Evolutionary conservation across 768 basidiomycete species (phyloP).

Genomic region (Clavulina sp.): DNA sequence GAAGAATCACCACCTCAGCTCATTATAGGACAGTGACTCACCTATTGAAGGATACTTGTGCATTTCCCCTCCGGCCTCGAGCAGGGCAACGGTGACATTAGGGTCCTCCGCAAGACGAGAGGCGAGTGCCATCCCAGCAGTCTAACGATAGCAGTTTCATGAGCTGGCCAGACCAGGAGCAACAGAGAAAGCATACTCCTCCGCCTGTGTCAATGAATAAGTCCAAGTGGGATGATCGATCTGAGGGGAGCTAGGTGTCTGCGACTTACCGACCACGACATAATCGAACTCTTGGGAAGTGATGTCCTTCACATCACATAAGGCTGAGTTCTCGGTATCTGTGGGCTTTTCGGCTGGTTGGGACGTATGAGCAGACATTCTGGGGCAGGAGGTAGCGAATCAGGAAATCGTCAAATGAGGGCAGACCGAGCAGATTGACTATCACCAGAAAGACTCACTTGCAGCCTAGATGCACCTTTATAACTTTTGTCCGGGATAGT

Average conservation of each 20-base stretch:
- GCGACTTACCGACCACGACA: constrained; percentile 4
- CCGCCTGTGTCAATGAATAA: background rate
- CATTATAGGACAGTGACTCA: too few species aligned
- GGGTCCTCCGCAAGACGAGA: constrained; percentile 18
- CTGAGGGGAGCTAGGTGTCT: too few species aligned
- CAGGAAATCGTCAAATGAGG: too few species aligned
- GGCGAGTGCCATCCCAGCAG: constrained; percentile 21
- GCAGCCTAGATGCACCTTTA: too few species aligned
- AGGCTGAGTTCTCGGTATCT: too few species aligned
- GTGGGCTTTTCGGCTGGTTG: too few species aligned
- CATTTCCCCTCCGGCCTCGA: constrained; percentile 11
- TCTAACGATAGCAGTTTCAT: background rate
- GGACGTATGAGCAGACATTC: too few species aligned
- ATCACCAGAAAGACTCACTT: too few species aligned
- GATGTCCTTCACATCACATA: constrained; percentile 2
- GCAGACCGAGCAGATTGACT: too few species aligned
- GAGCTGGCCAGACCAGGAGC: background rate
- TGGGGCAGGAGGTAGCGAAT: too few species aligned
- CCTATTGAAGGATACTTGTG: background rate
- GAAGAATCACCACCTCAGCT: too few species aligned
- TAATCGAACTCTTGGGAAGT: constrained; percentile 5
- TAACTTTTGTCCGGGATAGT: too few species aligned
- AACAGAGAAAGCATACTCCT: background rate
- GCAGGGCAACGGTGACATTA: constrained; percentile 17
- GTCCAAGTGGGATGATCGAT: background rate